Base-by-base conservation (phyloP, 106 monocot genomes). In the Allium sativum region DNA sequence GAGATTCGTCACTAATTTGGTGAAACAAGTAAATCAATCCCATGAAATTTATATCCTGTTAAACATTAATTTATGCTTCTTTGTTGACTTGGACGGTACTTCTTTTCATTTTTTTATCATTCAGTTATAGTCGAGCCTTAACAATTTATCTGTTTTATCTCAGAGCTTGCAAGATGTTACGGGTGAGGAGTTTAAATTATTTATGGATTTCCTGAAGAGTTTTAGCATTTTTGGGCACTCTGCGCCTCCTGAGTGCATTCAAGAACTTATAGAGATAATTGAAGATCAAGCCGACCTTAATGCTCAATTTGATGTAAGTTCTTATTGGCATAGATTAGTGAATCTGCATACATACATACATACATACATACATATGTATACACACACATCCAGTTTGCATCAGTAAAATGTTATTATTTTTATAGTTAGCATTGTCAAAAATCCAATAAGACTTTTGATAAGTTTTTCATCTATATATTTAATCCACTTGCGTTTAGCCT, bases 141-240 rank as follows among this genome's bases (percentile, higher is more conserved):
- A 65, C 9, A 52, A 52, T 5, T 65, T 16, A 8, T 51, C 9
- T 65, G 40, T 63, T 9, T 55, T 58, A 20, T 65, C 65, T 70
- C 77, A 98, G 96, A 98, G 91, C 68, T 78, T 91, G 55, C 84
- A 82, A 79, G 98, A 99, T 81, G 98, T 99, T 42, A 99, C 98
- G 64, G 92, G 92, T 44, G 82, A 80, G 55, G 98, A 99, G 61
- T 99, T 99, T 68, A 88, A 88, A 73, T 74, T 99, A 64, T 99
- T 99, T 61, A 92, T 99, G 81, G 98, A 92, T 55, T 99, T 99
- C 63, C 72, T 99, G 65, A 85, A 71, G 64, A 88, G 76, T 71
- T 88, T 99, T 68, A 99, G 80, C 56, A 81, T 99, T 64, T 99
- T 99, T 83, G 92, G 85, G 15, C 75, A 76, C 16, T 58, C 56